Percentiles rank a stretch among this genome's conserved stretches.
phyloP scores from a whole-genome alignment of 305 asterid species.

The Fraxinus greggii region DNA sequence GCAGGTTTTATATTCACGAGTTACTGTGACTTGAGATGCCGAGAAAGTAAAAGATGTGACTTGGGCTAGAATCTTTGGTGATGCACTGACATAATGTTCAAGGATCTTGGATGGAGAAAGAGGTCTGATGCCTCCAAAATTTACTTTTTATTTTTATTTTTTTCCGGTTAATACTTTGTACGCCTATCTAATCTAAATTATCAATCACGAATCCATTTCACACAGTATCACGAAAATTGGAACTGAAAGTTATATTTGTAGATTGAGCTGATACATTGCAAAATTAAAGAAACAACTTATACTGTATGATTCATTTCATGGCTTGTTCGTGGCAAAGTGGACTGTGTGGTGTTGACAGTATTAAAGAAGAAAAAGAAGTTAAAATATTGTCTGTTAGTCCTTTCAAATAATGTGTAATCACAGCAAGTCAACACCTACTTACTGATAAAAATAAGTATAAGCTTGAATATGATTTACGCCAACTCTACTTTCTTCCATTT shows the following conservation, averaged over 20 bases:
- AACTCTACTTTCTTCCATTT: background rate
- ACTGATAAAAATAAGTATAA: background rate
- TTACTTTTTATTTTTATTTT: too few relatives aligned
- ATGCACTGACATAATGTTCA: background rate
- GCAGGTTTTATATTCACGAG: background rate
- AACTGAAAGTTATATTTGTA: background rate
- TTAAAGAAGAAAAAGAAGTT: background rate
- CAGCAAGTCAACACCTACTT: background rate
- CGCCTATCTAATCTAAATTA: background rate
- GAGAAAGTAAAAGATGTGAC: background rate
- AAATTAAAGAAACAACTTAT: background rate
- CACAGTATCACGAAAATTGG: background rate
- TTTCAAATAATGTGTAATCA: background rate
- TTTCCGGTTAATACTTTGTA: background rate
- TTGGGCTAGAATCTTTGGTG: background rate
- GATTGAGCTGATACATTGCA: background rate
- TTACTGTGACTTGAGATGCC: background rate
- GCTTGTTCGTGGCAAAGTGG: background rate
- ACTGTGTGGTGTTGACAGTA: background rate
- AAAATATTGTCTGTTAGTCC: background rate
- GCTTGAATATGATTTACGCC: background rate
- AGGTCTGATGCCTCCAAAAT: background rate
- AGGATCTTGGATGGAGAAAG: slow-evolving; percentile 9
- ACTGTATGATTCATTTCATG: background rate
- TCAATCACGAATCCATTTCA: background rate